Evolutionary conservation across 1,284 basidiomycete species (phyloP).

Genomic region (Hymenochaete sp.): DNA sequence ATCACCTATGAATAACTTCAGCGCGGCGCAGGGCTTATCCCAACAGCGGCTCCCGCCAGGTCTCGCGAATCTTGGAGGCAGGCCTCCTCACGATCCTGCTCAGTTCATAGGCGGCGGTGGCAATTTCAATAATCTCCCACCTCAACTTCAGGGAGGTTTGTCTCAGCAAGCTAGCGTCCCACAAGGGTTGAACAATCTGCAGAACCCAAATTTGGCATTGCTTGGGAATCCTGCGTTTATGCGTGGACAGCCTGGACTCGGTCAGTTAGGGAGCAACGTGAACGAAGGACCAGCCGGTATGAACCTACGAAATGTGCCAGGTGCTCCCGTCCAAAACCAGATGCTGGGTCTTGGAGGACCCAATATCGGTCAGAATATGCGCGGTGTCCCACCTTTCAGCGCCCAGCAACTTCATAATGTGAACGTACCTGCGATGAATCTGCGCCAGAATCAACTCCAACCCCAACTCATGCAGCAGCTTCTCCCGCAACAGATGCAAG

Average conservation of each 20-base stretch:
- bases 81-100: constrained; percentile 67
- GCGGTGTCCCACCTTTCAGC: constrained; percentile 38
- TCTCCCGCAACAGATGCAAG: constrained; percentile 52
- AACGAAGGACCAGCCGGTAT: constrained; percentile 32
- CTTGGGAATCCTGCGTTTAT: constrained; percentile 38
- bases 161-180: constrained; percentile 40
- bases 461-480: constrained; percentile 50
- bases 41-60: constrained; percentile 69
- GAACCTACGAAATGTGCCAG: constrained; percentile 37
- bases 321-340: constrained; percentile 28
- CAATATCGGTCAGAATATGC: constrained; percentile 33
- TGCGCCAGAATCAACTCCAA: constrained; percentile 36
- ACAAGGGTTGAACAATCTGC: constrained; percentile 47
- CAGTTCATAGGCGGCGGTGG: constrained; percentile 43
- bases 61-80: constrained; percentile 69
- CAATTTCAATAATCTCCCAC: constrained; percentile 34
- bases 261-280: constrained; percentile 39
- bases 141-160: constrained; percentile 37
- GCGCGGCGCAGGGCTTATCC: constrained; percentile 35
- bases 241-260: constrained; percentile 41
- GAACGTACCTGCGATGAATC: constrained; percentile 29
- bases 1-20: constrained; percentile 48
- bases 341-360: constrained; percentile 39
- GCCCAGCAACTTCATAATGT: constrained; percentile 41
- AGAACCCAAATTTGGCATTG: constrained; percentile 36